These are phyloP conservation scores for Ceratocystiopsis minuta DNA, from an alignment of 2,329 filamentous ascomycete species.

Conservation along the genomic window DNA sequence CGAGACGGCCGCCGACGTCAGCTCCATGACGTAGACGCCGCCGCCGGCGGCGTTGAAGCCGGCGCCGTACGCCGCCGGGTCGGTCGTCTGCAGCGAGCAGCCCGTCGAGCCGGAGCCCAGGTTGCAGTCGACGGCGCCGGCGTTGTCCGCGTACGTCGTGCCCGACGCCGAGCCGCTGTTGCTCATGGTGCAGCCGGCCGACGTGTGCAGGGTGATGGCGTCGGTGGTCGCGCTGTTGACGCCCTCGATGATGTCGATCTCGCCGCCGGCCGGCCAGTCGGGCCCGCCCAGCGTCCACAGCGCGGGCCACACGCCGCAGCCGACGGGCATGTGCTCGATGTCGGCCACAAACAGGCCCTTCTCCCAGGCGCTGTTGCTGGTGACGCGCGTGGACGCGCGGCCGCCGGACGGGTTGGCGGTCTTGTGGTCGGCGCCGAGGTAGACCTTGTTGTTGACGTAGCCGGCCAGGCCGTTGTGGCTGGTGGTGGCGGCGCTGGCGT, in stretches of 20 bases:
- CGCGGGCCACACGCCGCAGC: slow-evolving; percentile 62
- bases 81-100: slow-evolving; percentile 35
- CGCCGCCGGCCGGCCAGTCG: slow-evolving; percentile 52
- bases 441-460: slow-evolving; percentile 35
- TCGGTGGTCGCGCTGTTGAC: slow-evolving; percentile 45
- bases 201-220: slow-evolving; percentile 51
- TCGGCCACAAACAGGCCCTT: slow-evolving; percentile 57
- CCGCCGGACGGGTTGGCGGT: slow-evolving; percentile 38
- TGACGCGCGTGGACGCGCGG: slow-evolving; percentile 51
- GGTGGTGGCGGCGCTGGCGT: slow-evolving; percentile 41
- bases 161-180: slow-evolving; percentile 28
- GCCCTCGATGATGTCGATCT: slow-evolving; percentile 69
- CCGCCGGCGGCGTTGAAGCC: slow-evolving; percentile 54
- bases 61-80: slow-evolving; percentile 41
- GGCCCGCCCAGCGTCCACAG: slow-evolving; percentile 46
- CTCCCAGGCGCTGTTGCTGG: slow-evolving; percentile 47
- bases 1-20: slow-evolving; percentile 52
- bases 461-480: slow-evolving; percentile 38
- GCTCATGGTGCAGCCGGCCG: slow-evolving; percentile 37
- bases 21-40: slow-evolving; percentile 59
- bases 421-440: slow-evolving; percentile 50
- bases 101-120: slow-evolving; percentile 28
- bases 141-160: slow-evolving; percentile 23
- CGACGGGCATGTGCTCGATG: slow-evolving; percentile 57
- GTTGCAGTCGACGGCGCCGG: slow-evolving; percentile 14